Conservation (phyloP, 495 filamentous ascomycete species). For the Trichoderma asperelloides region DNA sequence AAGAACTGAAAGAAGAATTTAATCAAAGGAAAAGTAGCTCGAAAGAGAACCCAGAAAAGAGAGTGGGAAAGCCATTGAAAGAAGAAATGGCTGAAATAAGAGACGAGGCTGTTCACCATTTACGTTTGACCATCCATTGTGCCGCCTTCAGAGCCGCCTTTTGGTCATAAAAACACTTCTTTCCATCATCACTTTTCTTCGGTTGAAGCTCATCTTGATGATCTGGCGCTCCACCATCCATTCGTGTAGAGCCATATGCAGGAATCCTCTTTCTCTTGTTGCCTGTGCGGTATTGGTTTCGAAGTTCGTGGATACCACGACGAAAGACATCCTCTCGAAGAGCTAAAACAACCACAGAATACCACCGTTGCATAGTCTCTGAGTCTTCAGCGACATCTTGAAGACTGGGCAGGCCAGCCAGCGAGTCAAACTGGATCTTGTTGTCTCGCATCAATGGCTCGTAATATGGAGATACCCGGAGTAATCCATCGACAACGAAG, state of each 20-base stretch:
- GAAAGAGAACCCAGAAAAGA: background rate
- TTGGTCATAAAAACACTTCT: background rate
- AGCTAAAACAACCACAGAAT: background rate
- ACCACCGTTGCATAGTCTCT: background rate
- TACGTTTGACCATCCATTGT: background rate
- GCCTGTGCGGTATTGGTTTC: background rate
- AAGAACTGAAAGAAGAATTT: background rate
- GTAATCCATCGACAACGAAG: background rate
- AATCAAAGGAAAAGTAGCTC: background rate
- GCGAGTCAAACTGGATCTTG: background rate
- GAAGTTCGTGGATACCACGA: background rate
- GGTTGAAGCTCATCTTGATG: constrained; percentile 3
- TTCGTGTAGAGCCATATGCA: background rate
- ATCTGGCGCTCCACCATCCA: constrained; percentile 1
- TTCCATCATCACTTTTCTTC: background rate
- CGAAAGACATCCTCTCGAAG: background rate
- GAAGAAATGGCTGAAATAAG: background rate
- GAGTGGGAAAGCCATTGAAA: background rate
- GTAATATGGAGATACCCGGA: background rate
- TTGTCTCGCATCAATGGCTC: background rate
- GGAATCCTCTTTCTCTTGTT: background rate
- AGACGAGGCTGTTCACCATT: background rate
- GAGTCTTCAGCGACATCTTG: background rate
- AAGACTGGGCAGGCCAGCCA: background rate
- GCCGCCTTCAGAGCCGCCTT: background rate